Percentiles rank a stretch among this genome's conserved stretches.
These are phyloP conservation scores for Penicillium digitatum DNA, from an alignment of 2,329 filamentous ascomycete genomes.

Conservation along the genomic window DNA sequence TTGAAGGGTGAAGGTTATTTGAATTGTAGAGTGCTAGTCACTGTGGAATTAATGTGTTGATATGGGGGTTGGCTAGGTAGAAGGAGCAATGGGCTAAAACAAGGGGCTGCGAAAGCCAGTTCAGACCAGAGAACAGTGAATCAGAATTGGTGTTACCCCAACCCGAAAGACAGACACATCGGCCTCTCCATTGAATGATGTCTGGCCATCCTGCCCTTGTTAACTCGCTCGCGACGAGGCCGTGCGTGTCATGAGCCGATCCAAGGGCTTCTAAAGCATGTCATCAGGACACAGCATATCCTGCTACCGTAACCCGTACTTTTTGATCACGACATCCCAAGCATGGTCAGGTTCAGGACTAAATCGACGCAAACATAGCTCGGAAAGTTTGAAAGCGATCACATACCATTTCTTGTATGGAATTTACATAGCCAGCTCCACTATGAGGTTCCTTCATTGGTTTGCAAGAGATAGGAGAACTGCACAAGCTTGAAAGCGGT, in stretches of 20 bases:
- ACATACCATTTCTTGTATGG: slow-evolving; percentile 57
- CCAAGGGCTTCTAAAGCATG: slow-evolving; percentile 15
- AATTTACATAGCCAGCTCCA: slow-evolving; percentile 57
- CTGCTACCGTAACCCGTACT: slow-evolving; percentile 18
- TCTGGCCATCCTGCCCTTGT: background rate
- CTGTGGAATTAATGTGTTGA: background rate
- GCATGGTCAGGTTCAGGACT: slow-evolving; percentile 19
- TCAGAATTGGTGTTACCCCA: background rate
- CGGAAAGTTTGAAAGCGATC: slow-evolving; percentile 52
- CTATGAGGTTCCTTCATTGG: slow-evolving; percentile 51
- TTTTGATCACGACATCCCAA: slow-evolving; percentile 24
- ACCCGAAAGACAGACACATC: background rate
- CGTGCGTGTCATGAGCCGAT: slow-evolving; percentile 18
- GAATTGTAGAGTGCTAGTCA: background rate
- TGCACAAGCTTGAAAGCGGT: slow-evolving; percentile 65
- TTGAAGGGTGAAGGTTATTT: background rate
- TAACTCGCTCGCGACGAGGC: background rate
- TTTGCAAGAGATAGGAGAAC: slow-evolving; percentile 58
- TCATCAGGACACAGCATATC: slow-evolving; percentile 3
- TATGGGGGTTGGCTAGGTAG: background rate
- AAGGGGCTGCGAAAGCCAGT: background rate
- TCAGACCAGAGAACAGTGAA: background rate
- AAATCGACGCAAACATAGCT: slow-evolving; percentile 43
- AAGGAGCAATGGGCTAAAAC: background rate
- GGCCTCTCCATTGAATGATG: background rate